Base-by-base conservation (phyloP, 192 early-diverging fungal species). In the Umbelopsis vinacea region DNA sequence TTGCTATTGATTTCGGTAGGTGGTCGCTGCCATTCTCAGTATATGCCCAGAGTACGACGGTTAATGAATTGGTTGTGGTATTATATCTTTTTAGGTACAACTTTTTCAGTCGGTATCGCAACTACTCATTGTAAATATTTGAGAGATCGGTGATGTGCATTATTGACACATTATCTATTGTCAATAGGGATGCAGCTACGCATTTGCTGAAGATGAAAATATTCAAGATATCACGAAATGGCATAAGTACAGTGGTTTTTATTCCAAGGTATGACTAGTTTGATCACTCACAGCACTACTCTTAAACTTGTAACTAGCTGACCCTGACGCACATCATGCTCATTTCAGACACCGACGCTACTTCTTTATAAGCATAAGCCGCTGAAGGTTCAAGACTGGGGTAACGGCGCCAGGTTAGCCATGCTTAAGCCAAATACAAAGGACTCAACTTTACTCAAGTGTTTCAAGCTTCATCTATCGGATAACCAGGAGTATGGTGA, bases 1-100 rank as follows among this genome's bases (percentile, higher is more conserved):
- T 82, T 69, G 77, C 76, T 52, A 82, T 82, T 50, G 80, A 82
- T 67, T 82, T 82, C 71, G 80, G 80, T 78, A 77, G 40, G 69
- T 23, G n/a, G 7, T 1, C 48, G 5, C 48, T n/a, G n/a, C n/a
- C 19, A 15, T 15, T n/a, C 1, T 50, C 7, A 8, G n/a, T 1
- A 17, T 10, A 12, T 0, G 21, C 21, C 17, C 29, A 40, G 12
- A 2, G 14, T 22, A 14, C 40, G 23, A 46, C 33, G n/a, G n/a
- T n/a, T 50, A 5, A n/a, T 33, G 15, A 10, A 40, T 38, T 19
- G 21, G 4, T 69, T 50, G 9, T 46, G 26, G 21, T 46, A 11
- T 45, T n/a, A 21, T 19, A 52, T 53, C 40, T 21, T 35, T 43
- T 45, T 23, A 67, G 66, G 75, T 19, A 46, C 52, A 11, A 40